Evolutionary conservation across 2,329 filamentous ascomycete species (phyloP).

Genomic region (Colletotrichum ledebouriae): DNA sequence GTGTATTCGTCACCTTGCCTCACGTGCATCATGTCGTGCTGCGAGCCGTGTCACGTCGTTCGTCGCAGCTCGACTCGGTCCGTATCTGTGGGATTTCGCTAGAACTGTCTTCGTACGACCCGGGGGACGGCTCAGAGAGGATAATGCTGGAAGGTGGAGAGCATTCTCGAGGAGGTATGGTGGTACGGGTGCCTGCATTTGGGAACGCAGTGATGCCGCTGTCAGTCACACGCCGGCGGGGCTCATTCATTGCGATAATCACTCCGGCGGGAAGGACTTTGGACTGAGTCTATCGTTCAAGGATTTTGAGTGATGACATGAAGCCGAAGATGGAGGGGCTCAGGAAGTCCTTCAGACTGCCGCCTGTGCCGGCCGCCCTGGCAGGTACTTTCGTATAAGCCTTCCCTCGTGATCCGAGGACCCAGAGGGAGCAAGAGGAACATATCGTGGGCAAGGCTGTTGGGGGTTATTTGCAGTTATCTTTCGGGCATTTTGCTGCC

Average conservation of each 20-base stretch:
- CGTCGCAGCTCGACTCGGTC: neutral
- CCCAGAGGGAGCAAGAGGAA: neutral
- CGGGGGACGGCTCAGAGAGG: conserved; percentile 1
- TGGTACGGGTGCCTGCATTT: conserved; percentile 32
- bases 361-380: neutral
- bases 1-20: conserved; percentile 5
- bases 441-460: neutral
- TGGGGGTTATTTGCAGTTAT: neutral
- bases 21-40: conserved; percentile 21
- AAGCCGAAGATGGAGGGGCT: neutral
- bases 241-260: neutral
- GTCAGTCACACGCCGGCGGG: conserved; percentile 26
- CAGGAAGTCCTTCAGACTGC: neutral
- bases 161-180: neutral
- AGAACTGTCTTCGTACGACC: conserved; percentile 21
- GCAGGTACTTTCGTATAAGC: neutral
- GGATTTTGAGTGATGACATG: neutral
- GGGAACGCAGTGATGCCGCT: conserved; percentile 18
- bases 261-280: neutral
- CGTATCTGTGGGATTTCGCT: conserved; percentile 29
- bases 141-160: neutral
- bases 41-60: conserved; percentile 21
- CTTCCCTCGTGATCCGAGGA: neutral
- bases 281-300: conserved; percentile 7
- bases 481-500: neutral